These are phyloP conservation scores for Musa schizocarpa DNA, from an alignment of 176 grass and related monocot species.

Conservation along the genomic window DNA sequence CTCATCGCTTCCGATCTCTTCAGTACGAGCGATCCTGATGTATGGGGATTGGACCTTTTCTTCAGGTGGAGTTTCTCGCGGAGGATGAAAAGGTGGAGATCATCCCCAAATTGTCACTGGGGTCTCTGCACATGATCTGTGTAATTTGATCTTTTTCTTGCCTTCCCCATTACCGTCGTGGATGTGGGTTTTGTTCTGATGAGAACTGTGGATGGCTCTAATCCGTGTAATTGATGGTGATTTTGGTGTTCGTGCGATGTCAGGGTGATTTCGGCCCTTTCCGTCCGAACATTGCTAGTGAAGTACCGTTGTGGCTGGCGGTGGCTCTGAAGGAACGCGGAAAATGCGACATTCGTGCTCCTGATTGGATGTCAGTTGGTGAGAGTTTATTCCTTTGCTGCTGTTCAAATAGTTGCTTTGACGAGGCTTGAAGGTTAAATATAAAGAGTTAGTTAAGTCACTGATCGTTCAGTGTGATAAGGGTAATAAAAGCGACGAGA, in stretches of 20 bases:
- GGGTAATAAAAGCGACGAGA: too few species aligned
- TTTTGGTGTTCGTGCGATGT: not conserved
- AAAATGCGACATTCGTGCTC: conserved; percentile 55
- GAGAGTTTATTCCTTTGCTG: conserved; percentile 12
- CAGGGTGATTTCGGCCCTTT: conserved; percentile 78
- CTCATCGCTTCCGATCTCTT: too few species aligned
- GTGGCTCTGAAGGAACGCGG: conserved; percentile 61
- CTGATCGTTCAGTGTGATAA: too few species aligned
- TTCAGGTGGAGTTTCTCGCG: too few species aligned
- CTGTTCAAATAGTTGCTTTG: not conserved
- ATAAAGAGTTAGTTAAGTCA: too few species aligned
- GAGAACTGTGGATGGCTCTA: not conserved
- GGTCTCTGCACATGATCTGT: conserved; percentile 71
- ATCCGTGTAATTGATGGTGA: not conserved
- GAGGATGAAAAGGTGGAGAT: conserved; percentile 29
- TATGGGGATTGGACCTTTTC: too few species aligned
- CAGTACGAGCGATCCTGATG: too few species aligned
- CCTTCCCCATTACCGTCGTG: conserved; percentile 1
- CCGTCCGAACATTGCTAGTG: conserved; percentile 47
- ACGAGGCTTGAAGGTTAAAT: not conserved
- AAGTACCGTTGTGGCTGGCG: conserved; percentile 6
- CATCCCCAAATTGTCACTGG: conserved; percentile 80
- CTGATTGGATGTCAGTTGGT: conserved; percentile 86
- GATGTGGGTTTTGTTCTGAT: too few species aligned
- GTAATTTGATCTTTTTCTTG: conserved; percentile 27